Percentiles rank a stretch among this genome's conserved stretches.
These are phyloP conservation scores for Hevea brasiliensis DNA, from an alignment of 345 rosid species.

Conservation along the genomic window DNA sequence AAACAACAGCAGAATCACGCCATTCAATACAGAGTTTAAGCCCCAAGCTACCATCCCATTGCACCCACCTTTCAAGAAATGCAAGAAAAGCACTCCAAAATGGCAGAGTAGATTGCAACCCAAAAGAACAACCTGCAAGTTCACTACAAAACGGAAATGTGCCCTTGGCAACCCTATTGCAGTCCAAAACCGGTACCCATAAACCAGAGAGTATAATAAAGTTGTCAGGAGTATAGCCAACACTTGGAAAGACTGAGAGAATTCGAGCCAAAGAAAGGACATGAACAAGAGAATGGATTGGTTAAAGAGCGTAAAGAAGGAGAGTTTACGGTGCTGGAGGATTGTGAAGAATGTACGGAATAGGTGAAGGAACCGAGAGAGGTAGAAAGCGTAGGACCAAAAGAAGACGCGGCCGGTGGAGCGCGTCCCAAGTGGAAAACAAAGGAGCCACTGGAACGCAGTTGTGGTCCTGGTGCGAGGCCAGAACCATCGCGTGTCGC, in stretches of 20 bases:
- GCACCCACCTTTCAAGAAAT: constrained; percentile 33
- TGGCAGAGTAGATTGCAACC: constrained; percentile 32
- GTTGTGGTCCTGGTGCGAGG: constrained; percentile 17
- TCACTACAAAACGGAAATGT: constrained; percentile 19
- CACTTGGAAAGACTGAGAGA: constrained; percentile 84
- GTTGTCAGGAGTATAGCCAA: constrained; percentile 72
- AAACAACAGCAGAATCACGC: constrained; percentile 21
- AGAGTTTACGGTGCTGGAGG: constrained; percentile 49
- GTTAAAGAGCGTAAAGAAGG: constrained; percentile 58
- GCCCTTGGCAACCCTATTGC: constrained; percentile 32
- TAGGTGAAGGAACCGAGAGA: constrained; percentile 77
- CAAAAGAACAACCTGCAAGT: constrained; percentile 28
- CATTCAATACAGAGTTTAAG: constrained; percentile 29
- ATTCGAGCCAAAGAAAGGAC: constrained; percentile 87
- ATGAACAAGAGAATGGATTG: constrained; percentile 55
- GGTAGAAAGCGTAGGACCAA: constrained; percentile 90
- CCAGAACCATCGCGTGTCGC: constrained; percentile 33
- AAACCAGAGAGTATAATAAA: constrained; percentile 58
- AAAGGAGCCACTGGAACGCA: constrained; percentile 67
- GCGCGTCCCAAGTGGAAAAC: constrained; percentile 87
- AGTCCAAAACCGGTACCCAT: constrained; percentile 47
- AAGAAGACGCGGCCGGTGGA: constrained; percentile 94
- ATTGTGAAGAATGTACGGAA: constrained; percentile 59
- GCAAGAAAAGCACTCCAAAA: constrained; percentile 33
- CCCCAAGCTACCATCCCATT: constrained; percentile 37